Evolutionary conservation across 495 filamentous ascomycete genomes (phyloP).

Genomic region (Chaetomium tenue): DNA sequence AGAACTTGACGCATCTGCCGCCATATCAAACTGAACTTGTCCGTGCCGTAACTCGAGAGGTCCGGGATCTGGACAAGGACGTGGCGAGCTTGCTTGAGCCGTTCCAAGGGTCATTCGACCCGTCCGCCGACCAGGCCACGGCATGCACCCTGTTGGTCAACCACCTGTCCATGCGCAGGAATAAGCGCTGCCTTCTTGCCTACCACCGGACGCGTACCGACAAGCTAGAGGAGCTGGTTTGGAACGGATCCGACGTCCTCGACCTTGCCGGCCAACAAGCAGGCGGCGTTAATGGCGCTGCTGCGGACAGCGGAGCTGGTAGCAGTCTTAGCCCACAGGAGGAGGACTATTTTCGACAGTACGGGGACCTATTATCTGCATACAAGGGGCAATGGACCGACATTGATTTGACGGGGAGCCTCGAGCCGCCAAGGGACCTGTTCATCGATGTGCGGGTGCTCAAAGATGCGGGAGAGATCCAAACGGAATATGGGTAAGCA

Average conservation of each 20-base stretch:
- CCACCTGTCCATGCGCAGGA: slow-evolving; percentile 90
- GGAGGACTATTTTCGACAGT: slow-evolving; percentile 91
- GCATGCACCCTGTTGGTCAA: slow-evolving; percentile 89
- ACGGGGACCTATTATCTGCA: slow-evolving; percentile 85
- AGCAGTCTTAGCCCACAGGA: slow-evolving; percentile 95
- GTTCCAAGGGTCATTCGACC: slow-evolving; percentile 81
- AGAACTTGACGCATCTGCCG: slow-evolving; percentile 81
- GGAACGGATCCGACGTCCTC: slow-evolving; percentile 80
- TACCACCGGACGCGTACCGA: slow-evolving; percentile 89
- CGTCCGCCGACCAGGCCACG: slow-evolving; percentile 74
- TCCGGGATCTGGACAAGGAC: slow-evolving; percentile 90
- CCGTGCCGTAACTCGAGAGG: slow-evolving; percentile 82
- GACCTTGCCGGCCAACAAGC: slow-evolving; percentile 47
- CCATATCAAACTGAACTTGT: slow-evolving; percentile 93
- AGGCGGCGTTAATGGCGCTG: slow-evolving; percentile 32
- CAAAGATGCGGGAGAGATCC: slow-evolving; percentile 97
- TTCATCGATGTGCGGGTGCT: slow-evolving; percentile 97
- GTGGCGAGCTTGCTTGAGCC: slow-evolving; percentile 76
- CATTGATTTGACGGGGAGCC: slow-evolving; percentile 89
- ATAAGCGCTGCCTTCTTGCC: slow-evolving; percentile 93
- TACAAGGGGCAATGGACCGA: slow-evolving; percentile 99
- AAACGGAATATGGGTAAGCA: slow-evolving; percentile 95
- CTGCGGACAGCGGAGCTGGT: slow-evolving; percentile 44
- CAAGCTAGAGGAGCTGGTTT: slow-evolving; percentile 91
- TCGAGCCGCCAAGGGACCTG: slow-evolving; percentile 91